Percentiles rank a stretch among this genome's conserved stretches.
These are phyloP conservation scores for Chytriomyces sp. DNA, from an alignment of 192 early-diverging fungal genomes.

Conservation along the genomic window DNA sequence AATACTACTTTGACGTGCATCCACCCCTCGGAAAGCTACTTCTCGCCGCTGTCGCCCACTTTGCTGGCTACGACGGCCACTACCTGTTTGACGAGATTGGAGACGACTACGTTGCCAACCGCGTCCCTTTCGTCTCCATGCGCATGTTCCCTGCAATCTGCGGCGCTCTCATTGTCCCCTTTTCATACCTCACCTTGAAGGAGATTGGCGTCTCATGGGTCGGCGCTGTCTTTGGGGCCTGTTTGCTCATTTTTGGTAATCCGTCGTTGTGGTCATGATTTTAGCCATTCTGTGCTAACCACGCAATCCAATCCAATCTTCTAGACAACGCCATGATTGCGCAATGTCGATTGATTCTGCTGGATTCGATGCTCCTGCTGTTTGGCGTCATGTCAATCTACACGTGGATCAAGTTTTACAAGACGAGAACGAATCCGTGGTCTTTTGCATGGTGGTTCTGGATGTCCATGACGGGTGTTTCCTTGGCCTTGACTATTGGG, in stretches of 20 bases:
- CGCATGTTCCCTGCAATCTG: constrained; percentile 78
- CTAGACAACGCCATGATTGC: constrained; percentile 88
- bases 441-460: constrained; percentile 82
- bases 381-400: constrained; percentile 85
- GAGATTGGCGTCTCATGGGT: constrained; percentile 81
- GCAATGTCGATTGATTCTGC: constrained; percentile 88
- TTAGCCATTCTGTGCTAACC: constrained; percentile 14
- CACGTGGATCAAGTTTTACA: constrained; percentile 87
- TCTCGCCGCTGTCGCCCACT: constrained; percentile 76
- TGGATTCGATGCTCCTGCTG: constrained; percentile 92
- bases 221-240: constrained; percentile 72
- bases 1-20: constrained; percentile 97
- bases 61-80: constrained; percentile 93
- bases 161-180: constrained; percentile 73
- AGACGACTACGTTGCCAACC: constrained; percentile 82
- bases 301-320: constrained; percentile 6
- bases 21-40: constrained; percentile 94
- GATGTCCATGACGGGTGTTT: constrained; percentile 78
- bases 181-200: constrained; percentile 83
- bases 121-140: constrained; percentile 87
- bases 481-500: constrained; percentile 74
- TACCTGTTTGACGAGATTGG: constrained; percentile 96
- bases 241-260: constrained; percentile 83
- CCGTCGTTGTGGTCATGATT: neutral
- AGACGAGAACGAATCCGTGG: constrained; percentile 66